Conservation (phyloP, 495 filamentous ascomycete species). For the Cudoniella acicularis region DNA sequence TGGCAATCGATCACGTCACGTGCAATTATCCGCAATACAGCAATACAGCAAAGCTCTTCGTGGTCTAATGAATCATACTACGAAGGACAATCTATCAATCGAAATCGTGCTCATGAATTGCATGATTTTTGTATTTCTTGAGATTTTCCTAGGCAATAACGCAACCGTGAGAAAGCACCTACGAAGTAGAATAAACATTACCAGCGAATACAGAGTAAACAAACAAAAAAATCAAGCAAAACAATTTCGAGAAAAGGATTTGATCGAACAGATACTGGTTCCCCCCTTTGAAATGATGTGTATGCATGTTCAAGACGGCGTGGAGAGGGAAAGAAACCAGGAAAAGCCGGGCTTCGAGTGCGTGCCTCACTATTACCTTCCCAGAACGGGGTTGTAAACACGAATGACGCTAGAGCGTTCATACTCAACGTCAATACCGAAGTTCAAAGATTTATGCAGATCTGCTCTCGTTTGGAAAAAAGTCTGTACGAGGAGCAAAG, state of each 20-base stretch:
- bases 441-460: background rate
- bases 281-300: background rate
- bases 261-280: background rate
- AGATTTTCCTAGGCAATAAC: background rate
- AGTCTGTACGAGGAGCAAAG: background rate
- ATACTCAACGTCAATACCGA: background rate
- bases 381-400: background rate
- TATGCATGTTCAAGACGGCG: background rate
- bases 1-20: background rate
- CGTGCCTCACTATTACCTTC: background rate
- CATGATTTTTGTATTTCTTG: background rate
- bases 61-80: background rate
- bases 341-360: too few relatives aligned
- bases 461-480: background rate
- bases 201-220: background rate
- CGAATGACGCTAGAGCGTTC: background rate
- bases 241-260: background rate
- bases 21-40: background rate
- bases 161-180: background rate
- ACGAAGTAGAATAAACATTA: background rate
- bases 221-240: background rate
- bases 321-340: background rate
- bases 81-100: background rate
- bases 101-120: constrained; percentile 1
- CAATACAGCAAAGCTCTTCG: constrained; percentile 5